Base-by-base conservation (phyloP, 106 monocot genomes). In the Allium sativum region DNA sequence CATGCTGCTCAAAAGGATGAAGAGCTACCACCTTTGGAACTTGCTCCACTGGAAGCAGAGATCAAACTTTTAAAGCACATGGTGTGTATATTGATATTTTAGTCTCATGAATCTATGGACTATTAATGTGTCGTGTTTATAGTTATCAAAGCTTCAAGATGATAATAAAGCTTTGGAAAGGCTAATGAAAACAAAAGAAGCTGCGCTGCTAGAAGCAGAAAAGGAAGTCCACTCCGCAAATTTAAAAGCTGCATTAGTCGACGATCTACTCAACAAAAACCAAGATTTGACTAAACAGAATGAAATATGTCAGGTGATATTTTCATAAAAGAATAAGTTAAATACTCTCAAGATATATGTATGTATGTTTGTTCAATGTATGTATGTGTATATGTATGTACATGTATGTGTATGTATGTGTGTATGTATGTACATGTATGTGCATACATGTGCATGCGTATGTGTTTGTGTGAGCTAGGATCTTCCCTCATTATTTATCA, bases 1-100 rank as follows among this genome's bases (percentile, higher is more conserved):
- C 87, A 92, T 86, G 86, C 92, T 60, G 80, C 83, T 62, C 92
- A 87, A 50, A 92, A 84, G 48, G 92, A 92, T 73, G 92, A 92
- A 48, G 92, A 87, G 9, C 22, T 81, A 10, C 92, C 86, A n/a
- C 73, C 80, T 15, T 52, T 92, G 21, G 92, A 92, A 55, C 87
- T 92, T 69, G 68, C 66, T 16, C 91, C 91, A n/a, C 86, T 91
- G 44, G 91, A 91, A 70, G 86, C 91, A 66, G 91, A 91, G 56
- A 89, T 85, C 18, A 89, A 76, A 22, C 62, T 81, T 63, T 65
- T 89, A 55, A 68, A 71, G 48, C 89, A 72, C 68, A 84, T 84
- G 84, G 89, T 89, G 63, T 12, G 44, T 48, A 63, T 15, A 16
- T 41, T 31, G 47, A 15, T 42, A 44, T 61, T 44, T 6, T 18